Percentiles rank a stretch among this genome's conserved stretches.
These are phyloP conservation scores for Aspergillus brunneoviolaceus DNA, from an alignment of 2,329 filamentous ascomycete genomes.

Conservation along the genomic window DNA sequence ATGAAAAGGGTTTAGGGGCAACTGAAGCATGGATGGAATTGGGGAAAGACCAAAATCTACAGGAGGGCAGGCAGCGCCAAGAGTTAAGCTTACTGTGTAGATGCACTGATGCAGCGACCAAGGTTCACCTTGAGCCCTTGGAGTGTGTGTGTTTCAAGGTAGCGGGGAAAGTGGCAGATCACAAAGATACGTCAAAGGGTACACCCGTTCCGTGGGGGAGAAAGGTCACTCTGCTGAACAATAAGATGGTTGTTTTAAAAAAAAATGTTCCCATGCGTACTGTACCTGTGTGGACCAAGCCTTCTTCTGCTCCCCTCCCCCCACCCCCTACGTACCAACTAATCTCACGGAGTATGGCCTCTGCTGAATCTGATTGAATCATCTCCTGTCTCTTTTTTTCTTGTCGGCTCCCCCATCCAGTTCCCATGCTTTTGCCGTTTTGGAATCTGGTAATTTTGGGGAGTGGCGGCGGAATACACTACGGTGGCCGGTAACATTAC, in stretches of 20 bases:
- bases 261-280: conserved; percentile 13
- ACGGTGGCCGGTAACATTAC: not conserved
- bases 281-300: conserved; percentile 6
- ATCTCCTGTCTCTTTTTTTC: conserved; percentile 3
- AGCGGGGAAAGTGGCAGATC: conserved; percentile 34
- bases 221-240: conserved; percentile 5
- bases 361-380: conserved; percentile 6
- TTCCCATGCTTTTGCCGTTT: conserved; percentile 1
- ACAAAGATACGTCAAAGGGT: conserved; percentile 35
- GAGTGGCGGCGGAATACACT: conserved; percentile 1
- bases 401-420: not conserved
- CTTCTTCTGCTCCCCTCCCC: conserved; percentile 8
- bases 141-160: conserved; percentile 30
- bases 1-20: conserved; percentile 21
- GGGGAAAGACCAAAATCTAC: conserved; percentile 7
- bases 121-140: conserved; percentile 30
- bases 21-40: not conserved
- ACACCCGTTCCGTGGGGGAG: conserved; percentile 31
- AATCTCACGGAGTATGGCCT: not conserved
- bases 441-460: conserved; percentile 1
- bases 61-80: conserved; percentile 27
- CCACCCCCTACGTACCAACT: not conserved
- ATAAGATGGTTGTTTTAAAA: conserved; percentile 15
- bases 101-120: conserved; percentile 31
- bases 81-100: conserved; percentile 23